Base-by-base conservation (phyloP, 345 rosid genomes). In the Arabidopsis suecica region DNA sequence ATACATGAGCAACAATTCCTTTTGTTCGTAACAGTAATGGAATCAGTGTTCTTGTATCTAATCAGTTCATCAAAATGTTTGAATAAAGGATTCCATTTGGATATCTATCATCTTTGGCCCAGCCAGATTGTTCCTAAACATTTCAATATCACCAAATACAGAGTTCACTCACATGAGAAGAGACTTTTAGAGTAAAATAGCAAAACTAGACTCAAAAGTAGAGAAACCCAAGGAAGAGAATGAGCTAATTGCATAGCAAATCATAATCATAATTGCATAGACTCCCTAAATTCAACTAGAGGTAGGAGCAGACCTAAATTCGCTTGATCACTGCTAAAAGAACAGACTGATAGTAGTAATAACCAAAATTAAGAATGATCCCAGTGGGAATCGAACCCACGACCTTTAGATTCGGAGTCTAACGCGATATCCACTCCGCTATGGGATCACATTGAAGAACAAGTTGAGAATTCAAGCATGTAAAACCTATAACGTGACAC, bases 311-410 rank as follows among this genome's bases (percentile, higher is more conserved):
- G 9, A 69, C 73, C n/a, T 16, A 58, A 58, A 70, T 14, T 16
- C 49, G 37, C 0, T 13, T 44, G 56, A 33, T 18, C 20, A 12
- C 7, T 44, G 37, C 14, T 22, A 34, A 13, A 4, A 33, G 13
- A 14, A 58, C 4, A 22, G 45, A 33, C 1, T 18, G 23, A 59
- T 3, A 37, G n/a, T 13, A 33, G 3, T 7, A 7, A 0, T 9
- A 61, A 14, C 16, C 7, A n/a, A 22, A 6, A 20, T 20, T 20
- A 12, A 50, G 9, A 12, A 61, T 74, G 97, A 93, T 89, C 97
- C 85, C 98, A 91, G 96, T 91, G 98, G 95, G 96, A 84, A 65
- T 94, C 91, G 91, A 94, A 94, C 97, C 97, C 96, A 88, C 97
- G 95, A 89, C 98, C 96, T 91, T 87, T 86, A 88, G 97, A 91